Evolutionary conservation across 202 grass and related monocot genomes (phyloP), one percentile per base, ranked within the genome.

Genomic region (Brachypodium distachyon): DNA sequence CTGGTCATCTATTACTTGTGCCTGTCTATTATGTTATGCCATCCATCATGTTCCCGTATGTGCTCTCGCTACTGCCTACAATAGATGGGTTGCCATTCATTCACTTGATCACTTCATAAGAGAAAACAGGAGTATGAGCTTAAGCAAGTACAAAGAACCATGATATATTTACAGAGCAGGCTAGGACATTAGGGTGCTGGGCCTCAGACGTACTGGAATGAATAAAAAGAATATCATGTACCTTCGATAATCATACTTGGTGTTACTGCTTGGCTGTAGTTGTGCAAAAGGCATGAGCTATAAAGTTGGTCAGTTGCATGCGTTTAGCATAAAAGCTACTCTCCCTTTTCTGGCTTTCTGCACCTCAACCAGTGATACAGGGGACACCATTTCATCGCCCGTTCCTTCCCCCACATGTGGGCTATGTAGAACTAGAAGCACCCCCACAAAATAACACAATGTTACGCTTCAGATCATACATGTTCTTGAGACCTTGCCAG

Each of bases 261-360:
- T 59, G 56, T 51, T 49, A 49, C 58, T 78, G 67, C 67, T 32
- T 23, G 37, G 50, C 67, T 78, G 73, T 57, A 77, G 39, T 51
- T 67, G 57, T 73, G 79, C 73, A 83, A 87, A 87, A 87, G 60
- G 79, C 58, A 60, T 71, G 67, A 74, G 80, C 82, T 52, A 87
- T 83, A 83, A 87, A 87, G 85, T 18, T 61, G 25, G 16, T 5
- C 60, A 68, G 68, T 51, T 38, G 80, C 80, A 74, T 74, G 85
- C 73, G 73, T 52, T 83, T 74, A 83, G 52, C 74, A 68, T 61
- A 87, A 83, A 87, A 87, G 85, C 25, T 14, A 56, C n/a, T 67
- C 16, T 67, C 68, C 32, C 80, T 74, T 87, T 87, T 79, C 41
- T n/a, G 64, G 64, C 64, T 68, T 68, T 68, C 60, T 83, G 85